Conservation (phyloP, 2,329 filamentous ascomycete species). For the Arthrobotrys sphaeroides region DNA sequence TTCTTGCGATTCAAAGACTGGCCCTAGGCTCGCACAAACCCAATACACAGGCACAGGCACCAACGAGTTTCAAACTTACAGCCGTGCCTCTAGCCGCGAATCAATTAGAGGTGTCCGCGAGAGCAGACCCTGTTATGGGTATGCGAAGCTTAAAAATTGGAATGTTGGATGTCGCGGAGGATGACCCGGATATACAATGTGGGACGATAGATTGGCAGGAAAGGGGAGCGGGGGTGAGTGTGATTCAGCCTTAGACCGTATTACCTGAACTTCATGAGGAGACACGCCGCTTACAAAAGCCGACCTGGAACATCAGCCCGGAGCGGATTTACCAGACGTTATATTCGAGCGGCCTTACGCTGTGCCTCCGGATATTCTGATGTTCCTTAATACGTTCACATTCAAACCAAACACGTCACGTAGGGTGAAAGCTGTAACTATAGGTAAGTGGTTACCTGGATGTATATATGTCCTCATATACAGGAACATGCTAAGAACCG, state of each 20-base stretch:
- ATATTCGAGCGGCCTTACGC: constrained; percentile 36
- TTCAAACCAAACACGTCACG: constrained; percentile 3
- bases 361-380: constrained; percentile 40
- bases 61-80: constrained; percentile 19
- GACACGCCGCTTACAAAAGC: not conserved
- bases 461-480: no score
- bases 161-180: constrained; percentile 42
- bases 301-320: no score
- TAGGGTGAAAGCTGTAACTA: not conserved
- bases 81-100: constrained; percentile 23
- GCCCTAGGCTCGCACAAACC: constrained; percentile 15
- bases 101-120: constrained; percentile 23
- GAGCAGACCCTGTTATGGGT: constrained; percentile 10
- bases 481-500: not conserved
- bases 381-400: constrained; percentile 12
- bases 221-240: constrained; percentile 11
- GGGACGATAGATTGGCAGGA: constrained; percentile 33
- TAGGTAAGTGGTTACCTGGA: not conserved
- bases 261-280: no score
- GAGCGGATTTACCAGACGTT: not conserved
- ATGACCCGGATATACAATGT: constrained; percentile 42
- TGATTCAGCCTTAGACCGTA: not conserved
- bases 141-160: constrained; percentile 40
- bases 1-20: constrained; percentile 30
- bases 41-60: not conserved